These are phyloP conservation scores for Mycosphaerella arachidis DNA, from an alignment of 2,329 filamentous ascomycete genomes.

Conservation along the genomic window DNA sequence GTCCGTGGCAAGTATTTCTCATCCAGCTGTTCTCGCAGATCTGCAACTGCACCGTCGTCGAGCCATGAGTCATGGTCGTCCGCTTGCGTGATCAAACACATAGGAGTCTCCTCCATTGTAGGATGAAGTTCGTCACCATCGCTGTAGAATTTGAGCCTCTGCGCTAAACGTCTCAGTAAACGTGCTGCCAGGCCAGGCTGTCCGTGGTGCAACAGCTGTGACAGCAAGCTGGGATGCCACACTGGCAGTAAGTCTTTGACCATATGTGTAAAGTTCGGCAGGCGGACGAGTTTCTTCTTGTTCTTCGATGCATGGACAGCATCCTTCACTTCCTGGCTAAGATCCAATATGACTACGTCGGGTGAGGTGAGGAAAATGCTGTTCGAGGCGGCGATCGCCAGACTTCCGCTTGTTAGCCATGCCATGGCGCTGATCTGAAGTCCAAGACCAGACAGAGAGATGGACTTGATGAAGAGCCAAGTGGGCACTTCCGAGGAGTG, in stretches of 20 bases:
- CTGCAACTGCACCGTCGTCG: constrained; percentile 19
- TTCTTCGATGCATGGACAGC: constrained; percentile 7
- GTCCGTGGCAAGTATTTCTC: constrained; percentile 46
- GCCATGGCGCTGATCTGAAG: constrained; percentile 20
- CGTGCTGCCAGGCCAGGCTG: constrained; percentile 67
- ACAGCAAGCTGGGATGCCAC: constrained; percentile 87
- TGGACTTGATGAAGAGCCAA: constrained; percentile 23
- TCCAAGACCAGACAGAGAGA: constrained; percentile 26
- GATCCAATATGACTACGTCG: constrained; percentile 60
- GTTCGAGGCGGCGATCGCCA: constrained; percentile 86
- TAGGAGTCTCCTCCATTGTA: constrained; percentile 52
- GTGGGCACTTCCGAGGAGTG: constrained; percentile 7
- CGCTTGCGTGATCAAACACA: constrained; percentile 18
- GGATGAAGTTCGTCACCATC: constrained; percentile 77
- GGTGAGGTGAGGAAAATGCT: constrained; percentile 83
- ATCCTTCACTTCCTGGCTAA: constrained; percentile 41
- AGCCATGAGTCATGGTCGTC: constrained; percentile 32
- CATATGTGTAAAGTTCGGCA: constrained; percentile 15
- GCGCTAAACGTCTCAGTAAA: constrained; percentile 67
- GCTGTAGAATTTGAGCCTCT: constrained; percentile 74
- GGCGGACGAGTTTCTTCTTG: background rate
- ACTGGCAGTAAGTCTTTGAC: constrained; percentile 83
- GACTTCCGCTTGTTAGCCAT: constrained; percentile 79
- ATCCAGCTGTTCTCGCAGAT: constrained; percentile 34
- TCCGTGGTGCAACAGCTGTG: constrained; percentile 78